Percentiles rank a stretch among this genome's conserved stretches.
Evolutionary conservation across 192 early-diverging fungal species (phyloP).

Genomic region (Gamsiella multidivaricata): DNA sequence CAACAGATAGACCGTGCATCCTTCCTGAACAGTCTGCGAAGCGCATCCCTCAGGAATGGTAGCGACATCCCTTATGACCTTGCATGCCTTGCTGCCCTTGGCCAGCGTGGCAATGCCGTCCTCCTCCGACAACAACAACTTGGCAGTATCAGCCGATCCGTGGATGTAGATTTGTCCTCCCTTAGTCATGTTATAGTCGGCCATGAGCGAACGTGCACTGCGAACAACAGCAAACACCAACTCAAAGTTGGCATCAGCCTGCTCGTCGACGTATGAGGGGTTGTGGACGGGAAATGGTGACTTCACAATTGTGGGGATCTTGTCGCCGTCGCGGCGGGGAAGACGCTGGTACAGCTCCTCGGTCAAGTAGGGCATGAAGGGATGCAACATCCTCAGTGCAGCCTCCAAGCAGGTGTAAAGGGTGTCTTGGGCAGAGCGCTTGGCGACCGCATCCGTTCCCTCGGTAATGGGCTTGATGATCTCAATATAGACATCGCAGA

Average conservation of each 20-base stretch:
- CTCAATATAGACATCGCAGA: constrained; percentile 97
- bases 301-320: constrained; percentile 76
- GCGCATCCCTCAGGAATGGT: constrained; percentile 85
- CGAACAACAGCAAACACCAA: constrained; percentile 79
- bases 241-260: constrained; percentile 86
- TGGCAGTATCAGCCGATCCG: constrained; percentile 45
- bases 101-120: constrained; percentile 75
- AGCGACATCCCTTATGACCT: constrained; percentile 64
- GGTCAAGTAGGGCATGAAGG: constrained; percentile 99
- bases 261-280: constrained; percentile 64
- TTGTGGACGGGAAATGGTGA: constrained; percentile 50
- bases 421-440: constrained; percentile 80
- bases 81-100: constrained; percentile 78
- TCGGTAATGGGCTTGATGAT: constrained; percentile 87
- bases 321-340: constrained; percentile 81
- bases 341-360: constrained; percentile 99
- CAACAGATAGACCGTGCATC: constrained; percentile 78
- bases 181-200: constrained; percentile 81
- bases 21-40: constrained; percentile 73
- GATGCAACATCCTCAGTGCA: constrained; percentile 93
- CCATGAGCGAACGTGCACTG: constrained; percentile 80
- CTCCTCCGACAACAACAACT: constrained; percentile 68
- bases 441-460: constrained; percentile 67
- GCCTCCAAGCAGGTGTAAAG: constrained; percentile 95
- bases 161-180: constrained; percentile 63